Base-by-base conservation (phyloP, 2,329 filamentous ascomycete species). In the Rugonectria rugulosa region DNA sequence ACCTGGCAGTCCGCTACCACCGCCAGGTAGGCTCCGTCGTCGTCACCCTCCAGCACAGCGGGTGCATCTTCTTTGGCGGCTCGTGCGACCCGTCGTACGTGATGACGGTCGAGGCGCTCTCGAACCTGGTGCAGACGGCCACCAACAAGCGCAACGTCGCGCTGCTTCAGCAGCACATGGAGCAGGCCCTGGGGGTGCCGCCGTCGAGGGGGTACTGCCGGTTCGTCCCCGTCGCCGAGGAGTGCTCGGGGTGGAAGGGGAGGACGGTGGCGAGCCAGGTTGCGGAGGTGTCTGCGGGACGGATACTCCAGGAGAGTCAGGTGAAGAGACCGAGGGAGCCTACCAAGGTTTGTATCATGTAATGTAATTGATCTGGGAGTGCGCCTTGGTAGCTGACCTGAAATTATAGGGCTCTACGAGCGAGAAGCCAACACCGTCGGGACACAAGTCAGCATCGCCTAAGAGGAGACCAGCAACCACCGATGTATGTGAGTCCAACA, bases 131-230 rank as follows among this genome's bases (percentile, higher is more conserved):
- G 2, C 87, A 88, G 57, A 85, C 90, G 0, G 83, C 86, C 4
- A 91, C 86, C 47, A 97, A 97, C 75, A 89, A 90, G 70, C 86
- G 91, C 59, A 95, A 94, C 71, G 86, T 91, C 1, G 81, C 82
- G n/a, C 75, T 96, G 15, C 83, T 96, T 4, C 90, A 95, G 69
- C 80, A 79, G n/a, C 88, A 90, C 70, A 82, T 97, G 72, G 80
- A 86, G 12, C 88, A 91, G 20, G 80, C 86, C 1, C 78, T 96
- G 0, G 83, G 84, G 2, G 90, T 96, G 3, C 67, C 79, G 0
- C 73, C 87, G 0, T 78, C 84, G 1, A 83, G 91, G 32, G 92
- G 92, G 2, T 80, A 92, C 27, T 75, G 97, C 52, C 86, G 87
- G 27, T 97, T 94, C 66, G 74, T 86, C 6, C 77, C 88, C 1